Evolutionary conservation across 768 basidiomycete genomes (phyloP).

Genomic region (Glaciozyma martinii): DNA sequence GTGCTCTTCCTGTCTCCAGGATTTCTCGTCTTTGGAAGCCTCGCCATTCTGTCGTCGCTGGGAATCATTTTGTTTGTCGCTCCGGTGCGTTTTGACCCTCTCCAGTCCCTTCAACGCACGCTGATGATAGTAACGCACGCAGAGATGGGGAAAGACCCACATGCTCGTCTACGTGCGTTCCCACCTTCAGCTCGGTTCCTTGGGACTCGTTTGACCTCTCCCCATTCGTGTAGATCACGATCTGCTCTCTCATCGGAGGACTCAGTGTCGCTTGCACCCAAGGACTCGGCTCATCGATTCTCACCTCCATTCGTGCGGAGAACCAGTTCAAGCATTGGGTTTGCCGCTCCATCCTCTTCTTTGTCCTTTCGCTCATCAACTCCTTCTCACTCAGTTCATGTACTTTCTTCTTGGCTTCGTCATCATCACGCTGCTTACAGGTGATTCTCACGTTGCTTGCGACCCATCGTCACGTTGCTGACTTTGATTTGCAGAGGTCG

Average conservation of each 20-base stretch:
- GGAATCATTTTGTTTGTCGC: slow-evolving; percentile 67
- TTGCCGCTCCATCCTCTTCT: neutral
- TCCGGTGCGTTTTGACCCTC: no score
- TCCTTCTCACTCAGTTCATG: slow-evolving; percentile 32
- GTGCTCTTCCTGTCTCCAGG: slow-evolving; percentile 70
- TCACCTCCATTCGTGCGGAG: slow-evolving; percentile 48
- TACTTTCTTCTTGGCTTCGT: slow-evolving; percentile 82
- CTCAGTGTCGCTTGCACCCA: slow-evolving; percentile 90
- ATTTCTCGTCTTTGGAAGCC: slow-evolving; percentile 53
- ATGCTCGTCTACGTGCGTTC: slow-evolving; percentile 53
- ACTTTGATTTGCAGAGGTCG: neutral
- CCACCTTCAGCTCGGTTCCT: slow-evolving; percentile 14
- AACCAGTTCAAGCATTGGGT: slow-evolving; percentile 84
- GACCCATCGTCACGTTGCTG: slow-evolving; percentile 65
- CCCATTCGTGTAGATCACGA: slow-evolving; percentile 34
- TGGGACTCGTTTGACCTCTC: neutral
- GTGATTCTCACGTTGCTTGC: no score
- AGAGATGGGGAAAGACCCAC: slow-evolving; percentile 77
- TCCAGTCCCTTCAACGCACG: no score
- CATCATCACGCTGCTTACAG: slow-evolving; percentile 59
- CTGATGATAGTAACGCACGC: no score
- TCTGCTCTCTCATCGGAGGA: slow-evolving; percentile 95
- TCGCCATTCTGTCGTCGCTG: slow-evolving; percentile 54
- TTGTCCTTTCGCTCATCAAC: neutral
- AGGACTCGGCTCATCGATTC: slow-evolving; percentile 83